These are phyloP conservation scores for Maudiozyma pseudohumilis DNA, from an alignment of 805 yeast species.

Conservation along the genomic window DNA sequence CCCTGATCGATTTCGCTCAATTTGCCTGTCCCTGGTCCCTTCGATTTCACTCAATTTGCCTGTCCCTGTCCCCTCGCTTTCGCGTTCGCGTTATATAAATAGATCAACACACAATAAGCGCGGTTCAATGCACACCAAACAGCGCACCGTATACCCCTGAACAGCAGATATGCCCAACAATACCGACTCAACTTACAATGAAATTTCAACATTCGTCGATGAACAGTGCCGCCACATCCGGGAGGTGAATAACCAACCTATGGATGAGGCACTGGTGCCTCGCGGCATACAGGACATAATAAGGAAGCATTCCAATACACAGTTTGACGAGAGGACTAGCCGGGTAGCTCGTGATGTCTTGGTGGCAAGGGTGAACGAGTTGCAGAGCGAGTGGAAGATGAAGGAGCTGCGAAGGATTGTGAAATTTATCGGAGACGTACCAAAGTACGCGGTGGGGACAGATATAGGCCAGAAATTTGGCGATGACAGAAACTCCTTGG, in stretches of 20 bases:
- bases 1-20: too few species aligned
- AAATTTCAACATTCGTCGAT: conserved; percentile 4
- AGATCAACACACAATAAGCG: too few species aligned
- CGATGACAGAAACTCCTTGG: conserved; percentile 2
- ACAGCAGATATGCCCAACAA: background rate
- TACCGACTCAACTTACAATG: background rate
- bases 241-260: background rate
- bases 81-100: too few species aligned
- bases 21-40: too few species aligned
- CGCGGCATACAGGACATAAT: conserved; percentile 5
- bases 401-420: conserved; percentile 12
- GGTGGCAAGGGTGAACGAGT: conserved; percentile 11
- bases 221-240: conserved; percentile 1
- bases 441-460: conserved; percentile 16
- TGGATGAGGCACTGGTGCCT: conserved; percentile 8
- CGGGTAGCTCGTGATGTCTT: conserved; percentile 13
- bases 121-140: too few species aligned
- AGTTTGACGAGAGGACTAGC: conserved; percentile 1
- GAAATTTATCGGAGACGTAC: conserved; percentile 22
- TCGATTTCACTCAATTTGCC: too few species aligned
- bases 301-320: conserved; percentile 4
- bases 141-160: too few species aligned
- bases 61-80: too few species aligned
- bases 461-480: conserved; percentile 8
- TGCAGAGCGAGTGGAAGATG: conserved; percentile 11